These are phyloP conservation scores for Carex kokanica DNA, from an alignment of 176 grass and related monocot species.

Conservation along the genomic window DNA sequence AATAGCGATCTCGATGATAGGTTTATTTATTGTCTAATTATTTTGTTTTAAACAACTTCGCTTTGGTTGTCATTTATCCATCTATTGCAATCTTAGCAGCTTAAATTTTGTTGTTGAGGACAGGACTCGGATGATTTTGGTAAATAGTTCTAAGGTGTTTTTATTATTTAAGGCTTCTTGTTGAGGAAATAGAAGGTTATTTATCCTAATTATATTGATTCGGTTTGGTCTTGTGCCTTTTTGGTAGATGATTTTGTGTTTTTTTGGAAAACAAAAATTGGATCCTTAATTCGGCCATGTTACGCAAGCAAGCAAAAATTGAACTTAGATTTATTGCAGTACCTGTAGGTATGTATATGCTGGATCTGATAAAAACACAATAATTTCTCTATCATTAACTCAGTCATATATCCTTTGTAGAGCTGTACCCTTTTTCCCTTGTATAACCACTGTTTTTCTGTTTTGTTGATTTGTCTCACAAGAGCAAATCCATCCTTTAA, in stretches of 20 bases:
- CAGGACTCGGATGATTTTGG: not conserved
- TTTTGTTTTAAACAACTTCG: not conserved
- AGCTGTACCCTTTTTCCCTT: not conserved
- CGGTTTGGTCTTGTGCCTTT: not conserved
- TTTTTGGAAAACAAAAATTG: not conserved
- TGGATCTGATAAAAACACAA: not conserved
- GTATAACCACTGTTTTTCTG: constrained; percentile 5
- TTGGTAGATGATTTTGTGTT: not conserved
- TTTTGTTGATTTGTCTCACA: not conserved
- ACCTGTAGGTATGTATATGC: not conserved
- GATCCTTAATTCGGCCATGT: not conserved
- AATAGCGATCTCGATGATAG: constrained; percentile 1
- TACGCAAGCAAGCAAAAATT: not conserved
- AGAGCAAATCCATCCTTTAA: not conserved
- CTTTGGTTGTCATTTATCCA: not conserved
- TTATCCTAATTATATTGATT: not conserved
- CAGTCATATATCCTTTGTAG: not conserved
- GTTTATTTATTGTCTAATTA: not conserved
- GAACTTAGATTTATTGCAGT: not conserved
- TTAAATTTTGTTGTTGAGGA: not conserved
- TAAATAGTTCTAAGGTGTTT: not conserved
- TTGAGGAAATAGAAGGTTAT: not conserved
- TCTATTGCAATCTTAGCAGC: not conserved
- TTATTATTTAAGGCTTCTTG: not conserved
- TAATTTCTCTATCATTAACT: constrained; percentile 5